phyloP scores from a whole-genome alignment of 805 yeast genomes.

The Brettanomyces naardenensis region DNA sequence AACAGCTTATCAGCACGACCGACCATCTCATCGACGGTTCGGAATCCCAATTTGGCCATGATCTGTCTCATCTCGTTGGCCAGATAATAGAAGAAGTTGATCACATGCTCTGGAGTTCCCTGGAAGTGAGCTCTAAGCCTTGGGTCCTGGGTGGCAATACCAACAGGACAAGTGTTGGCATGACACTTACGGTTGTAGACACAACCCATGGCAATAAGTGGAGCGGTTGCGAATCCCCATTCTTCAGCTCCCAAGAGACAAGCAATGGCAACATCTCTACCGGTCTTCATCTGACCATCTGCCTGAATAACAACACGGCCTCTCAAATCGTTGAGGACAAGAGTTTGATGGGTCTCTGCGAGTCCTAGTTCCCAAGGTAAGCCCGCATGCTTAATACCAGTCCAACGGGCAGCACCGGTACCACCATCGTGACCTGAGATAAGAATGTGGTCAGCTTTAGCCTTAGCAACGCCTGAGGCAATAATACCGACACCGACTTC shows the following conservation, averaged over 20 bases:
- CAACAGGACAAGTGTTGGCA: conserved; percentile 92
- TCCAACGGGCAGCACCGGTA: conserved; percentile 98
- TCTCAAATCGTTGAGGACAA: conserved; percentile 90
- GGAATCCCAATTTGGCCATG: conserved; percentile 93
- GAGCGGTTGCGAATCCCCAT: conserved; percentile 97
- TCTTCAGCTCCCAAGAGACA: conserved; percentile 96
- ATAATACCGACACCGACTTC: conserved; percentile 99
- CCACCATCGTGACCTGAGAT: conserved; percentile 99
- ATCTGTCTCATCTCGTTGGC: conserved; percentile 85
- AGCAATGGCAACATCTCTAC: conserved; percentile 95
- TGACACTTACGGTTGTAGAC: conserved; percentile 95
- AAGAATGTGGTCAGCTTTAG: conserved; percentile 93
- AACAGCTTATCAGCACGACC: conserved; percentile 89
- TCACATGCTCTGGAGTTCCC: conserved; percentile 98
- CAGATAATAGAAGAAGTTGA: conserved; percentile 92
- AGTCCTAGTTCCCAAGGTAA: conserved; percentile 98
- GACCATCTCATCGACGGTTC: conserved; percentile 96
- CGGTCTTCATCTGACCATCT: conserved; percentile 97
- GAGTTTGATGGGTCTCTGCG: conserved; percentile 96
- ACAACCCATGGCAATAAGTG: conserved; percentile 96
- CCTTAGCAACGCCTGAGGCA: conserved; percentile 98
- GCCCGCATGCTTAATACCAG: conserved; percentile 95
- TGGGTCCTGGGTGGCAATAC: conserved; percentile 98
- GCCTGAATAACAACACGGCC: conserved; percentile 94
- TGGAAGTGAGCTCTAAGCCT: conserved; percentile 82